Conservation (phyloP, 2,329 filamentous ascomycete genomes). For the Sordariomycetes sp. region DNA sequence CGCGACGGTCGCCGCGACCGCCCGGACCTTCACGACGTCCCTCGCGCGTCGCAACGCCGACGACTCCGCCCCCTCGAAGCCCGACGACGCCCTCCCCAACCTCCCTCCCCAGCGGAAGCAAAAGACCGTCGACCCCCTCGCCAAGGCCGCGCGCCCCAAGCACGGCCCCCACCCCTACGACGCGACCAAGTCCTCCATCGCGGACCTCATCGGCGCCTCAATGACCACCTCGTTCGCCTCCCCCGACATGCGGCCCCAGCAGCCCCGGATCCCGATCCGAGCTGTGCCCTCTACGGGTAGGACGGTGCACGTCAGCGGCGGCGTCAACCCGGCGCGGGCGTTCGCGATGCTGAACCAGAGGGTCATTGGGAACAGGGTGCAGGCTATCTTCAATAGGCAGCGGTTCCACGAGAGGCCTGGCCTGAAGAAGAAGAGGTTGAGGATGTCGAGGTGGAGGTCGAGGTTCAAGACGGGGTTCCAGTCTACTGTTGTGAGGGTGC, state of each 20-base stretch:
- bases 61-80: constrained; percentile 6
- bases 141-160: not conserved
- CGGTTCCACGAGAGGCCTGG: constrained; percentile 64
- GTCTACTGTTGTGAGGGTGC: constrained; percentile 48
- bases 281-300: constrained; percentile 28
- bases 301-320: constrained; percentile 25
- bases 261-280: constrained; percentile 17
- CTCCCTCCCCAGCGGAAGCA: not conserved
- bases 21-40: constrained; percentile 5
- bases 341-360: constrained; percentile 26
- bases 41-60: not conserved
- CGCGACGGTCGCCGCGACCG: not conserved
- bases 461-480: constrained; percentile 59
- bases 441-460: constrained; percentile 53
- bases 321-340: constrained; percentile 29
- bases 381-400: constrained; percentile 41
- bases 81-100: not conserved
- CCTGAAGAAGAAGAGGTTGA: constrained; percentile 63
- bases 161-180: constrained; percentile 1
- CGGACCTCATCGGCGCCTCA: constrained; percentile 12
- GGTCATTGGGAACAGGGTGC: constrained; percentile 40
- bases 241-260: constrained; percentile 13
- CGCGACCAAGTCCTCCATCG: constrained; percentile 6
- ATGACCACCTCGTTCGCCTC: constrained; percentile 20
- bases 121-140: not conserved